Evolutionary conservation across 805 yeast species (phyloP), one percentile per base, ranked within the genome.

Genomic region (Starmerella kuoi): DNA sequence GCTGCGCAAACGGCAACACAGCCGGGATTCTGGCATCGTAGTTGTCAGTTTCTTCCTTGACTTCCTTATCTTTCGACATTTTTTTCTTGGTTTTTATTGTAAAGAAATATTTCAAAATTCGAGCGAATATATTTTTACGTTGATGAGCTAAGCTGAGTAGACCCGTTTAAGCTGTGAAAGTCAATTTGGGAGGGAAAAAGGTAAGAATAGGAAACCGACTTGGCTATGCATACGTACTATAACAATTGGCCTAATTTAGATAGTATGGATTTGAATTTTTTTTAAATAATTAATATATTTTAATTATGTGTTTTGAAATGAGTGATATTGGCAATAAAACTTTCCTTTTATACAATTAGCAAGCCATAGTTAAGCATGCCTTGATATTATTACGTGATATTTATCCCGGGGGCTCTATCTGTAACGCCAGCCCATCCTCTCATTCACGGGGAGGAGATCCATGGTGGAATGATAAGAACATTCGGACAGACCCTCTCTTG

Each of bases 1-100:
- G 99, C 58, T 76, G 70, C 41, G 98, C 95, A 64, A 91, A 88
- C 42, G 95, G 80, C 53, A 91, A 71, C 45, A 81, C 76, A 18
- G 95, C 96, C 38, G 94, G 79, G 65, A 91, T 66, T 66, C 96
- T 78, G 58, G 73, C 72, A 49, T 91, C 98, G 67, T 91, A 91
- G 74, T 88, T 86, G 62, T 84, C 56, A 25, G 33, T 31, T 31
- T 52, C 55, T 27, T 47, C 54, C 38, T 48, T 46, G 15, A 31
- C 37, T n/a, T 48, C 47, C 31, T 33, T 40, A 14, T 47, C 50
- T 41, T 49, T 49, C 21, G 51, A 40, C 52, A 49, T 49, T 2
- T 11, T 28, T 15, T n/a, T n/a, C n/a, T n/a, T n/a, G 8, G 12
- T 7, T 30, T 5, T 12, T 30, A 21, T 26, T 11, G 31, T 34